Evolutionary conservation across 2,329 filamentous ascomycete species (phyloP), one percentile per base, ranked within the genome.

Genomic region (Macrophomina tecta): DNA sequence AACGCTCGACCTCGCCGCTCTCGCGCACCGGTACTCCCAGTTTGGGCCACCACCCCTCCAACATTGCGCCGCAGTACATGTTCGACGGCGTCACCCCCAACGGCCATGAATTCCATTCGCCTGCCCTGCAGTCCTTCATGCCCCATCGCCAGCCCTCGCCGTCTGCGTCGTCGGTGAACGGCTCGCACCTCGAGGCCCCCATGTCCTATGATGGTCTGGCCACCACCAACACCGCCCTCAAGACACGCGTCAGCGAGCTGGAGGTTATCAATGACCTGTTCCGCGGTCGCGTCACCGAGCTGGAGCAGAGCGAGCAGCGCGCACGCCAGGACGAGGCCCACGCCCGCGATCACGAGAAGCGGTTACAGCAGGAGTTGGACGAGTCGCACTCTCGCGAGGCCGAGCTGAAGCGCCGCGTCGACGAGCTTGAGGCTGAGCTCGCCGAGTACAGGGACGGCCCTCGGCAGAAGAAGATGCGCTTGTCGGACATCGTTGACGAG

Each of bases 171-270:
- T 80, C 88, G 73, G 72, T 86, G 67, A 86, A 88, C 69, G 82
- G 81, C 61, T 89, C 90, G 56, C 85, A 89, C 69, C 82, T 89
- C 66, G 91, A 94, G 67, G 83, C 87, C 4, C 88, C 91, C 0
- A 90, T 93, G 75, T 90, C 90, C 3, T 93, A 92, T 77, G 92
- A 97, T 75, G 89, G 91, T 68, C 86, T 97, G 30, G 83, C 93
- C 63, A 90, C 90, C 1, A 87, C 90, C 69, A 97, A 97, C 77
- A 91, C 91, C 5, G 90, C 89, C 61, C 84, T 98, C n/a, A 97
- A 96, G 81, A 99, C 95, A 0, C 90, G 95, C 49, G 94, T 99
- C 40, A 95, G 90, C 72, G 95, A 99, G 78, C 86, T 99, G 30
- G 95, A 99, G 77, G 87, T 99, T 63, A 97, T 99, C 82, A 97